These are phyloP conservation scores for Tephrocybe rancida DNA, from an alignment of 768 basidiomycete species.

Conservation along the genomic window DNA sequence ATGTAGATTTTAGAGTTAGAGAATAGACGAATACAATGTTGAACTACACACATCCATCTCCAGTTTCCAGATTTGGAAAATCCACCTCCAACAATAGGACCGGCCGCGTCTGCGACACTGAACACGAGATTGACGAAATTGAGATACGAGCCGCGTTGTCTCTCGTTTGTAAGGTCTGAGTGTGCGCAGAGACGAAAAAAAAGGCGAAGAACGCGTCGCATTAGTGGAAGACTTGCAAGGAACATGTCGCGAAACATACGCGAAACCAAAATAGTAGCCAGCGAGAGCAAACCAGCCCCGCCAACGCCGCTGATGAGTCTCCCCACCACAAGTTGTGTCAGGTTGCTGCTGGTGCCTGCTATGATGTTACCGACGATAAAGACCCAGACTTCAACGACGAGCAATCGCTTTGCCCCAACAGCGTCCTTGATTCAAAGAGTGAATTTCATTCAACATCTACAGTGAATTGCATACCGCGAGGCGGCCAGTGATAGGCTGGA, in stretches of 20 bases:
- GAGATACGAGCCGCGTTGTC: slow-evolving; percentile 27
- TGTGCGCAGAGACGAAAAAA: background rate
- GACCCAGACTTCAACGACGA: slow-evolving; percentile 27
- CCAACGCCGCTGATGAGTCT: slow-evolving; percentile 27
- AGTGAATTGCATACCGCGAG: slow-evolving; percentile 18
- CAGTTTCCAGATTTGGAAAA: slow-evolving; percentile 27
- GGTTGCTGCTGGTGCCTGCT: slow-evolving; percentile 22
- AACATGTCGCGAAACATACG: slow-evolving; percentile 16
- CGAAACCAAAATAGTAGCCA: slow-evolving; percentile 22
- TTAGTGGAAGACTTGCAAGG: background rate
- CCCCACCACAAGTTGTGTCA: slow-evolving; percentile 26
- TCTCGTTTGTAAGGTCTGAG: slow-evolving; percentile 29
- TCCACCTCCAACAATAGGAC: slow-evolving; percentile 26
- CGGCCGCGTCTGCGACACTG: slow-evolving; percentile 25
- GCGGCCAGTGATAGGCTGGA: slow-evolving; percentile 26
- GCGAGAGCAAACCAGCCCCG: slow-evolving; percentile 24
- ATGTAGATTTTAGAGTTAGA: background rate
- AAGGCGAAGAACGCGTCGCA: background rate
- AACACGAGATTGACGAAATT: slow-evolving; percentile 28
- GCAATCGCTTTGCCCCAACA: slow-evolving; percentile 22
- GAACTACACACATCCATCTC: slow-evolving; percentile 27
- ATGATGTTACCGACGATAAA: slow-evolving; percentile 27
- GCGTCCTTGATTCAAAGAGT: slow-evolving; percentile 17
- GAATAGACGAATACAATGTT: background rate
- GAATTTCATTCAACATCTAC: background rate